phyloP scores from a whole-genome alignment of 2,329 filamentous ascomycete genomes.

The Escovopsis sp. region DNA sequence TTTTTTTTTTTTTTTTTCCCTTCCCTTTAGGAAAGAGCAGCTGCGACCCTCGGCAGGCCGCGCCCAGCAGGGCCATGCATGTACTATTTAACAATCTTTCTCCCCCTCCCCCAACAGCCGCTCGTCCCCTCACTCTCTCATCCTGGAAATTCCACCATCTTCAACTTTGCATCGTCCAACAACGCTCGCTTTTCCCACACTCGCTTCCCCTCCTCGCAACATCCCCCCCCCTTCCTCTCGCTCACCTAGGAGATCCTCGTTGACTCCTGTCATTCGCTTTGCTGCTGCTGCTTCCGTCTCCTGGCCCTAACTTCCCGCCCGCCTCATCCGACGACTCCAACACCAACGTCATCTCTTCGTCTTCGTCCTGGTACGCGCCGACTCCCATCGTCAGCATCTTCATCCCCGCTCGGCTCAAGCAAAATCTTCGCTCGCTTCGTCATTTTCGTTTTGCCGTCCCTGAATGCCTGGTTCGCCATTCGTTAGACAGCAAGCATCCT shows the following conservation, averaged over 20 bases:
- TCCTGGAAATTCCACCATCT: conserved; percentile 13
- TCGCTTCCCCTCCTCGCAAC: conserved; percentile 24
- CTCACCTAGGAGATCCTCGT: conserved; percentile 52
- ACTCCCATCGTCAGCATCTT: too few relatives aligned
- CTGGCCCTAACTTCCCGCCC: background rate
- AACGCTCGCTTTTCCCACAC: conserved; percentile 22
- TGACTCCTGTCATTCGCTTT: conserved; percentile 64
- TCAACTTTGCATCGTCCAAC: conserved; percentile 11
- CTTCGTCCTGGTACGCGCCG: too few relatives aligned
- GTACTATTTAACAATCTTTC: conserved; percentile 19
- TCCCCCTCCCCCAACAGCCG: conserved; percentile 7
- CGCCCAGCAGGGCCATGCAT: too few relatives aligned
- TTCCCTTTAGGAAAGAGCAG: background rate
- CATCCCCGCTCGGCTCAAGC: too few relatives aligned
- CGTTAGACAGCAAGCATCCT: too few relatives aligned
- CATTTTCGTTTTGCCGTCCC: too few relatives aligned
- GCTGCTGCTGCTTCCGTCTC: conserved; percentile 13
- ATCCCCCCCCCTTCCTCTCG: conserved; percentile 22
- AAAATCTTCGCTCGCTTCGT: too few relatives aligned
- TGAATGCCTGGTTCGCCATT: too few relatives aligned
- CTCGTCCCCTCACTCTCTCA: conserved; percentile 9
- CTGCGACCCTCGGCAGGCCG: too few relatives aligned
- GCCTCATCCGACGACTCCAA: background rate
- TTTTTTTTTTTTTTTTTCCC: background rate
- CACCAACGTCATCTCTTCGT: background rate